Percentiles rank a stretch among this genome's conserved stretches.
These are phyloP conservation scores for Chamaenerion angustifolium DNA, from an alignment of 345 rosid species.

Conservation along the genomic window DNA sequence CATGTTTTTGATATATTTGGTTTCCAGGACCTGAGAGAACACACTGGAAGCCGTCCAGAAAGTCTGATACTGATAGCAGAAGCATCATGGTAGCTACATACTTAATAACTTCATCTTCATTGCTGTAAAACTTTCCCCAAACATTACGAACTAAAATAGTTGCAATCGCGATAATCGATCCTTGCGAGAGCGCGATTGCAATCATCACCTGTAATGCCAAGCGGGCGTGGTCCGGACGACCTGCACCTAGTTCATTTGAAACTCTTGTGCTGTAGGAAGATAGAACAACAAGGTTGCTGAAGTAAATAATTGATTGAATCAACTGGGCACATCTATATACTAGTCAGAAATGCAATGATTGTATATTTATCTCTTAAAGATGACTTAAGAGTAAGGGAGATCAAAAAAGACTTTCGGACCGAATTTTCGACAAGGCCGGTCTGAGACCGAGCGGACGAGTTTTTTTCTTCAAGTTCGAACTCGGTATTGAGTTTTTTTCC, in stretches of 20 bases:
- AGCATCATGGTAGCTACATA: slow-evolving; percentile 35
- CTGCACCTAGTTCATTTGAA: slow-evolving; percentile 59
- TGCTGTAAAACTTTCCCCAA: slow-evolving; percentile 42
- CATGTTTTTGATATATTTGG: not conserved
- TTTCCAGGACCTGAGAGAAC: slow-evolving; percentile 27
- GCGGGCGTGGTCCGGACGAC: slow-evolving; percentile 23
- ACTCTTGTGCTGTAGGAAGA: slow-evolving; percentile 13
- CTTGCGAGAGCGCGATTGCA: slow-evolving; percentile 27
- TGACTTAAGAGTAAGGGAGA: too few species aligned
- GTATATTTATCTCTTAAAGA: too few species aligned
- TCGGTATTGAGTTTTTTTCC: too few species aligned
- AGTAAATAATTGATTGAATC: not conserved
- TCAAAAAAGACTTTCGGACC: too few species aligned
- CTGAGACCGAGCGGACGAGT: too few species aligned
- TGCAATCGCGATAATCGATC: slow-evolving; percentile 23
- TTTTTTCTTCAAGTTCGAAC: too few species aligned
- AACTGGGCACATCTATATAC: too few species aligned
- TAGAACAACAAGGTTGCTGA: not conserved
- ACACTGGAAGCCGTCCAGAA: slow-evolving; percentile 37
- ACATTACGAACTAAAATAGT: slow-evolving; percentile 23
- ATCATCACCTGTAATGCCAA: slow-evolving; percentile 33
- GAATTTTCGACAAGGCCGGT: too few species aligned
- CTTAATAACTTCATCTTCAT: slow-evolving; percentile 23
- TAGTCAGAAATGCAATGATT: too few species aligned
- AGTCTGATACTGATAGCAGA: slow-evolving; percentile 25